A percentile compares a stretch with the other conserved stretches of the same genome.
Conservation (phyloP, 495 filamentous ascomycete species). For the Pyrenula massariospora region DNA sequence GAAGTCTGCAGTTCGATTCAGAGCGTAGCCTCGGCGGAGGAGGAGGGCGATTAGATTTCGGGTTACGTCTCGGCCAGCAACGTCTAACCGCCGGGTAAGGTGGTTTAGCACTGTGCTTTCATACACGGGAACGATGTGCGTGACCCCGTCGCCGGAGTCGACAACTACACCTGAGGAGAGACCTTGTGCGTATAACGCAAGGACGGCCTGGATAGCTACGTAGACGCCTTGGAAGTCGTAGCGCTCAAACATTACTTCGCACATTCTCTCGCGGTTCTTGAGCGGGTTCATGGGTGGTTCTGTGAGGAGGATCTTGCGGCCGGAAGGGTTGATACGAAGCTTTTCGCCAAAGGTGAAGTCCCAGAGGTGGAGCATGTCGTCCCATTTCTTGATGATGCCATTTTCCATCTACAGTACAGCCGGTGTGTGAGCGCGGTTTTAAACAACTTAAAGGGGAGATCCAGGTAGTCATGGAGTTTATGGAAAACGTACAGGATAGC, state of each 20-base stretch:
- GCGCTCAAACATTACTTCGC: conserved; percentile 95
- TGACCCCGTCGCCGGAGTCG: conserved; percentile 95
- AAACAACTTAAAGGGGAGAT: conserved; percentile 6
- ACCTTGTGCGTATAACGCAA: conserved; percentile 95
- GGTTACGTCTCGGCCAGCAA: conserved; percentile 93
- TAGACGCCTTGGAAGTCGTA: conserved; percentile 96
- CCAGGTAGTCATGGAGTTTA: conserved; percentile 11
- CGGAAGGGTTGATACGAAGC: conserved; percentile 81
- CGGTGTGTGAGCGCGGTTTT: conserved; percentile 8
- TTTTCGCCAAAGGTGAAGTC: conserved; percentile 97
- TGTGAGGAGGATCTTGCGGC: conserved; percentile 94
- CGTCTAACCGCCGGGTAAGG: conserved; percentile 84
- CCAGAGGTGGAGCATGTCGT: conserved; percentile 99
- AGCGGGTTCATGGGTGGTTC: conserved; percentile 97
- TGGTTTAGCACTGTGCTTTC: conserved; percentile 96
- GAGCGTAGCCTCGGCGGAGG: conserved; percentile 85
- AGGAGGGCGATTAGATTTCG: conserved; percentile 94
- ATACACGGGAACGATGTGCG: conserved; percentile 96
- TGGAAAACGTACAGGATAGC: conserved; percentile 61
- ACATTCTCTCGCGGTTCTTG: conserved; percentile 93
- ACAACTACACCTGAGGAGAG: conserved; percentile 93
- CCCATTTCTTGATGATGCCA: conserved; percentile 98
- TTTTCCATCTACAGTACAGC: conserved; percentile 77
- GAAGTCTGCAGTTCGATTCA: conserved; percentile 98
- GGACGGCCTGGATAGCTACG: conserved; percentile 94